Conservation (phyloP, 1,284 basidiomycete genomes). For the Farysia itapuensis region DNA sequence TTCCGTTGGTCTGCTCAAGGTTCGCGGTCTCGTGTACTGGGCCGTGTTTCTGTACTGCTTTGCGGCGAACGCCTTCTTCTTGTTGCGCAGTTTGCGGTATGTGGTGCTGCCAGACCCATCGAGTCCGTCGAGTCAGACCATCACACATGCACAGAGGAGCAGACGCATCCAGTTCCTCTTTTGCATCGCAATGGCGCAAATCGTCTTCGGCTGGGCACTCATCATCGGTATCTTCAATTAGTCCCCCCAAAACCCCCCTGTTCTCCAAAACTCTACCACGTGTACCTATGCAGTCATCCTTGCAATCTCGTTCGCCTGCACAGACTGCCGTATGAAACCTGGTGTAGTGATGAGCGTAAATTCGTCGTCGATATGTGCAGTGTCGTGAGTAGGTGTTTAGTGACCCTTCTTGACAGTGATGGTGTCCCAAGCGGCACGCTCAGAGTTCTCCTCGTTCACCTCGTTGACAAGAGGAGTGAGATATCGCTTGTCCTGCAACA, state of each 20-base stretch:
- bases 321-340: too few relatives aligned
- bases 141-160: constrained; percentile 77
- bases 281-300: too few relatives aligned
- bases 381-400: constrained; percentile 6
- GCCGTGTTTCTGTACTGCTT: constrained; percentile 80
- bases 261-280: too few relatives aligned
- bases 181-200: constrained; percentile 70
- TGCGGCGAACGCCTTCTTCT: constrained; percentile 88
- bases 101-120: constrained; percentile 76
- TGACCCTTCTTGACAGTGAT: constrained; percentile 53
- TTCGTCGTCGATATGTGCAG: too few relatives aligned
- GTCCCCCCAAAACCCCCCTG: too few relatives aligned
- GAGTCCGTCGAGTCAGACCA: constrained; percentile 65
- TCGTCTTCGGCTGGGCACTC: constrained; percentile 61
- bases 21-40: constrained; percentile 68
- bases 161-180: constrained; percentile 84
- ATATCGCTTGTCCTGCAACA: constrained; percentile 87
- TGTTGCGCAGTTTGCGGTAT: constrained; percentile 75
- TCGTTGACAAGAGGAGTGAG: constrained; percentile 77
- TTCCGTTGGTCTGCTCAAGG: constrained; percentile 35
- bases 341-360: too few relatives aligned
- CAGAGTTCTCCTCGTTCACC: constrained; percentile 75
- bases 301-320: too few relatives aligned
- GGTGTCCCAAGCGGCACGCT: constrained; percentile 83
- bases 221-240: constrained; percentile 49